Evolutionary conservation across 2,329 filamentous ascomycete species (phyloP), one percentile per base, ranked within the genome.

Genomic region (Pezicula carpinea): DNA sequence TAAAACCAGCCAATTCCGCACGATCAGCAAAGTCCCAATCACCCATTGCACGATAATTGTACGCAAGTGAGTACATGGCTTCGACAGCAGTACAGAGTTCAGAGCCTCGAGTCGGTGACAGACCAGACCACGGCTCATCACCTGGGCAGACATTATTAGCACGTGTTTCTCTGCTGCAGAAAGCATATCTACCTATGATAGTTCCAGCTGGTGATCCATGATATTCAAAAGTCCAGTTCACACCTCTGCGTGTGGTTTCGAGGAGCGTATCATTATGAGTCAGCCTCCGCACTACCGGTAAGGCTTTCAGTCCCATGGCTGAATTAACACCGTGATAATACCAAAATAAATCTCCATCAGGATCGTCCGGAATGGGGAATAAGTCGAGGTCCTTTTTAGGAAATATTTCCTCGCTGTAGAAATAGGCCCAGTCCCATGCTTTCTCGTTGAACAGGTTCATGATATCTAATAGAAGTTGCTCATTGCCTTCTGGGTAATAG

Each of bases 1-100:
- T 81, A 65, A 77, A 80, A 4, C 76, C 73, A 6, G 72, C 67
- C 8, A 68, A 59, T 53, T 81, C 77, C 6, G 69, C 67, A n/a
- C 67, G 63, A 54, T 80, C 76, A 3, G 76, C 77, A 51, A 72
- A 76, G 6, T 38, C 17, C 39, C 60, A 64, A 42, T 59, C 51
- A 2, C 66, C 66, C 11, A 60, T 52, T 7, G 60, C 55, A 14
- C 61, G 64, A 45, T 66, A 67, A 41, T 66, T 58, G 41, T 66
- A 66, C 3, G 59, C 56, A 8, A 64, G 42, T 0, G 64, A 66
- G 50, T 64, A 67, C 19, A 56, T 57, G 2, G 63, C 58, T 47
- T 68, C 65, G 5, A 66, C 65, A 2, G 64, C 56, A 1, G 59
- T 64, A 41, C 66, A 68, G 0, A 66, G 58, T 47, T 68, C 66